phyloP scores from a whole-genome alignment of 768 basidiomycete genomes.

The Coprinopsis strossmayeri region DNA sequence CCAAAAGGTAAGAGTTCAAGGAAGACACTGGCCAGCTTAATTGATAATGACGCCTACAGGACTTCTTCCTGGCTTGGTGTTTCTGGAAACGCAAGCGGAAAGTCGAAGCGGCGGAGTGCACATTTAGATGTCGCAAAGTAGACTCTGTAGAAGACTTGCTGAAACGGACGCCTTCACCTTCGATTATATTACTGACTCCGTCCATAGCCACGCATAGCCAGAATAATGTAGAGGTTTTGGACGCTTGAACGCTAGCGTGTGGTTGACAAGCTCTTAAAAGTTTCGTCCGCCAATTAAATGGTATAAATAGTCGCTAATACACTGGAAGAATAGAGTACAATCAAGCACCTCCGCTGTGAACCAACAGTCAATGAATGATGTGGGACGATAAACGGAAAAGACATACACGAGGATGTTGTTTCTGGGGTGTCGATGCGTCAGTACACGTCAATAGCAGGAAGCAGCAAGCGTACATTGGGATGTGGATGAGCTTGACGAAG shows the following conservation, averaged over 20 bases:
- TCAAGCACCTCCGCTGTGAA: slow-evolving; percentile 70
- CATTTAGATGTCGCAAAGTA: background rate
- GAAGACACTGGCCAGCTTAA: background rate
- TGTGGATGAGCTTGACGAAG: slow-evolving; percentile 97
- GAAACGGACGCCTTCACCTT: slow-evolving; percentile 4
- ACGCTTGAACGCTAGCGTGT: too few relatives aligned
- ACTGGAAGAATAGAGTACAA: slow-evolving; percentile 14
- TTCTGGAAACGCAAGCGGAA: slow-evolving; percentile 18
- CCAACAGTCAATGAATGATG: slow-evolving; percentile 13
- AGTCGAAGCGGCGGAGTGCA: background rate
- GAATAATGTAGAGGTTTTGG: background rate
- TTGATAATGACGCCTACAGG: slow-evolving; percentile 22
- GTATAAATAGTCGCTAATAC: slow-evolving; percentile 15
- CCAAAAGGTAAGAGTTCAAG: slow-evolving; percentile 32
- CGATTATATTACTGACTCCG: background rate
- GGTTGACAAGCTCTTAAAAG: too few relatives aligned
- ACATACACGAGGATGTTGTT: slow-evolving; percentile 98
- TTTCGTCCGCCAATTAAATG: slow-evolving; percentile 5
- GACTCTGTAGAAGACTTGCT: slow-evolving; percentile 1
- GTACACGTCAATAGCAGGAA: background rate
- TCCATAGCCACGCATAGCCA: background rate
- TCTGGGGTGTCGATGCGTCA: slow-evolving; percentile 35
- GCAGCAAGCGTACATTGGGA: slow-evolving; percentile 76
- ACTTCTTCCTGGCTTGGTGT: slow-evolving; percentile 30
- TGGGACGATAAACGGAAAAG: background rate